Conservation (phyloP, 1,139 yeast species). For the Hemisphaericaspora xylanilytica region DNA sequence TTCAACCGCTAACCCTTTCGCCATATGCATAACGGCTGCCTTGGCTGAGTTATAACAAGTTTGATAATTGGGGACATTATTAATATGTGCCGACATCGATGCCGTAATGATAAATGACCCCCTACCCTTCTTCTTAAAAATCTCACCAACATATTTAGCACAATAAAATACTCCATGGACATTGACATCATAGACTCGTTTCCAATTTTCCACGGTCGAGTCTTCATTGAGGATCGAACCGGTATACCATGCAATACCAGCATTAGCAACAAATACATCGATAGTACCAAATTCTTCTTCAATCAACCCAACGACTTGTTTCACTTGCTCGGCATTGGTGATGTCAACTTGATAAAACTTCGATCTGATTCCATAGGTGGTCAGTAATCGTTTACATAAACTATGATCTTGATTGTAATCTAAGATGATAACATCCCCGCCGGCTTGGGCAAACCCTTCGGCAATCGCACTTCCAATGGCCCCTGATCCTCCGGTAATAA, state of each 20-base stretch:
- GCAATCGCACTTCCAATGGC: slow-evolving; percentile 83
- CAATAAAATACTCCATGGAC: slow-evolving; percentile 61
- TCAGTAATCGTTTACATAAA: slow-evolving; percentile 49
- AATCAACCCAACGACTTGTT: slow-evolving; percentile 51
- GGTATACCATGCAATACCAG: slow-evolving; percentile 80
- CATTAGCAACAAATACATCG: slow-evolving; percentile 83
- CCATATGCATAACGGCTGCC: slow-evolving; percentile 56
- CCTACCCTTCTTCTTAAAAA: slow-evolving; percentile 44
- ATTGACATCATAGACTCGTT: slow-evolving; percentile 48
- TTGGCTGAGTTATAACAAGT: slow-evolving; percentile 58
- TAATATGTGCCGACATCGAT: slow-evolving; percentile 58
- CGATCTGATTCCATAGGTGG: slow-evolving; percentile 58
- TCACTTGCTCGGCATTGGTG: slow-evolving; percentile 56
- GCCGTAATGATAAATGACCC: slow-evolving; percentile 65
- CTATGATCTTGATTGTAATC: slow-evolving; percentile 50
- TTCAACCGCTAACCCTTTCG: slow-evolving; percentile 53
- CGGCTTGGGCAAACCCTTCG: slow-evolving; percentile 79
- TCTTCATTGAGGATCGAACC: slow-evolving; percentile 63
- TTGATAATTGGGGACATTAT: slow-evolving; percentile 54
- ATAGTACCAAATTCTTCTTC: slow-evolving; percentile 65
- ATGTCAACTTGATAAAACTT: slow-evolving; percentile 69
- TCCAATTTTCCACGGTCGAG: slow-evolving; percentile 48
- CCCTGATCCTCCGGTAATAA: slow-evolving; percentile 77
- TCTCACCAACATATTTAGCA: slow-evolving; percentile 51
- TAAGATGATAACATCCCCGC: slow-evolving; percentile 78